phyloP scores from a whole-genome alignment of 1,284 basidiomycete genomes.

The Ceratobasidium sp. region DNA sequence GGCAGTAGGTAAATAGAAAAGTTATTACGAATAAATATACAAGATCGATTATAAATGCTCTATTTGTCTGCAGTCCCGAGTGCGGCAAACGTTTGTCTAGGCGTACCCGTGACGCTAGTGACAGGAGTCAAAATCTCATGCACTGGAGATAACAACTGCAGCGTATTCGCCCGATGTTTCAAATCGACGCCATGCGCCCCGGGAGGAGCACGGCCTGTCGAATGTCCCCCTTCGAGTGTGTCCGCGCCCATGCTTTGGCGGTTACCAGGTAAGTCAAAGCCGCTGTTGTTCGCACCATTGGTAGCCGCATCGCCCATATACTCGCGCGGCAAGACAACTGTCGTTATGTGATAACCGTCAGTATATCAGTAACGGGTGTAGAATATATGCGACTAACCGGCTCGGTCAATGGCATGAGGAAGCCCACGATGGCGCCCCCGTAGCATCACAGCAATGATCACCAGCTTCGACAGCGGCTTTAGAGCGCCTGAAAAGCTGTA shows the following conservation, averaged over 20 bases:
- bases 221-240: conserved; percentile 25
- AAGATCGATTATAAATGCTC: conserved; percentile 7
- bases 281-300: conserved; percentile 3
- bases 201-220: conserved; percentile 33
- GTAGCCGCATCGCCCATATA: conserved; percentile 1
- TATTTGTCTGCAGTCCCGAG: conserved; percentile 17
- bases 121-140: conserved; percentile 42
- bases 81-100: conserved; percentile 32
- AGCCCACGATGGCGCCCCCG: conserved; percentile 91
- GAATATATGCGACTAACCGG: conserved; percentile 26
- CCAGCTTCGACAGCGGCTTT: conserved; percentile 86
- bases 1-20: no score
- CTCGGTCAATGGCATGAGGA: conserved; percentile 54
- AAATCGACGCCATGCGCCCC: conserved; percentile 22
- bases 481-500: conserved; percentile 88
- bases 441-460: conserved; percentile 90
- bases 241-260: conserved; percentile 21
- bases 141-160: conserved; percentile 30
- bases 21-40: conserved; percentile 11
- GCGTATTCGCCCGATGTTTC: conserved; percentile 40
- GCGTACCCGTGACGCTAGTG: conserved; percentile 37
- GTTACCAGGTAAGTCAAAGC: conserved; percentile 15
- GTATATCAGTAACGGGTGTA: background rate
- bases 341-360: conserved; percentile 18
- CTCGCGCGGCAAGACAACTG: conserved; percentile 41